Percentiles rank a stretch among this genome's conserved stretches.
phyloP scores from a whole-genome alignment of 306 rosid genomes.

The Sicyos edulis region DNA sequence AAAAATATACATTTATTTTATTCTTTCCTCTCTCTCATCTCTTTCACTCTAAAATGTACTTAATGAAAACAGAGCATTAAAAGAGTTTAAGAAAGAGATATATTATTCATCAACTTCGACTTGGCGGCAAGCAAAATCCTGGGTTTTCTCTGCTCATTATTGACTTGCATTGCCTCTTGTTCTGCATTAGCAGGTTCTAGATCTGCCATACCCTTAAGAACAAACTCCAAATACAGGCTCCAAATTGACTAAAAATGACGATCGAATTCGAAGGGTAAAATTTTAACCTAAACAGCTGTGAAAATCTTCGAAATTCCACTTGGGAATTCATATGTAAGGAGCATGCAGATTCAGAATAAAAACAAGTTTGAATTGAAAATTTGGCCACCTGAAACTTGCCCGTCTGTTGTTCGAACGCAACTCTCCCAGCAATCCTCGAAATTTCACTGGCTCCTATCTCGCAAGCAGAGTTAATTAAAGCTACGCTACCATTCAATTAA shows the following conservation, averaged over 20 bases:
- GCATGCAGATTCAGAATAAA: background rate
- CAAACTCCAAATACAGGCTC: background rate
- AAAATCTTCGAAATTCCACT: background rate
- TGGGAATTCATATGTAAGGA: background rate
- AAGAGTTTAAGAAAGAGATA: too few species aligned
- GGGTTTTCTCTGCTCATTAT: conserved; percentile 49
- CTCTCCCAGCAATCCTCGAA: too few species aligned
- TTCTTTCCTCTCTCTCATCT: too few species aligned
- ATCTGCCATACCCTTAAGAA: conserved; percentile 32
- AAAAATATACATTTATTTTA: too few species aligned
- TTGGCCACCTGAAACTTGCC: background rate
- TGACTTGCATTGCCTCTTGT: conserved; percentile 28
- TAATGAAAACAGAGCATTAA: too few species aligned
- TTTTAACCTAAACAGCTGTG: background rate
- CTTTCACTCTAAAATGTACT: too few species aligned
- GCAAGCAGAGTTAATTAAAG: too few species aligned
- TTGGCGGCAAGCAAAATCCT: conserved; percentile 70
- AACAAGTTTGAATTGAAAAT: background rate
- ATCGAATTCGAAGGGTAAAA: too few species aligned
- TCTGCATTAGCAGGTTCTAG: conserved; percentile 37
- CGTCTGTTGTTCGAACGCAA: background rate
- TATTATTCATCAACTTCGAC: too few species aligned
- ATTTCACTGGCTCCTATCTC: too few species aligned
- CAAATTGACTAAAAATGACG: too few species aligned
- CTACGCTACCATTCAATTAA: too few species aligned